These are phyloP conservation scores for Gloeostereum incarnatum DNA, from an alignment of 768 basidiomycete species.

Conservation along the genomic window DNA sequence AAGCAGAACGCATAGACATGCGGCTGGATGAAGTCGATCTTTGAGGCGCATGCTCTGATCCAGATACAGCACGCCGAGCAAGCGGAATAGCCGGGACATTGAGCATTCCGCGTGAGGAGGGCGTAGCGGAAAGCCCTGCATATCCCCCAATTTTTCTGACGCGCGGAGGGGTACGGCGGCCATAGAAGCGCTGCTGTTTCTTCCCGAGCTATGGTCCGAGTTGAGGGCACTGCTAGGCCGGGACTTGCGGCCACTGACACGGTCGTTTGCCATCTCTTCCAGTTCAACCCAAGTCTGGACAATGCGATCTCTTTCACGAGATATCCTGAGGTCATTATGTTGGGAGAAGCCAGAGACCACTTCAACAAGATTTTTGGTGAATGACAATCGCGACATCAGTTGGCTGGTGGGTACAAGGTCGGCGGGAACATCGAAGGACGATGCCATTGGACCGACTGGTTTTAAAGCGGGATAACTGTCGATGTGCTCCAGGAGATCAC, in stretches of 20 bases:
- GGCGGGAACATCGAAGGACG: conserved; percentile 31
- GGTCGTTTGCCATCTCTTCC: conserved; percentile 72
- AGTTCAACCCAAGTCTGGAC: conserved; percentile 77
- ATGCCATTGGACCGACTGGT: conserved; percentile 43
- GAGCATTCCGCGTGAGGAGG: conserved; percentile 26
- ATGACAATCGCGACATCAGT: conserved; percentile 48
- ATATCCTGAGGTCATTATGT: conserved; percentile 50
- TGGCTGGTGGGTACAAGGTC: conserved; percentile 57
- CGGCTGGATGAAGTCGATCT: conserved; percentile 43
- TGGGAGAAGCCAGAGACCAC: conserved; percentile 36
- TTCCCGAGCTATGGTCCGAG: conserved; percentile 48
- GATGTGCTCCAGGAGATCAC: conserved; percentile 78
- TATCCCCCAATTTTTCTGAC: conserved; percentile 25
- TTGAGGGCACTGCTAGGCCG: conserved; percentile 58
- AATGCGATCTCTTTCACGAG: conserved; percentile 53
- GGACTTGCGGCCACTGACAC: conserved; percentile 49
- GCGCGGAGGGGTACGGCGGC: conserved; percentile 11
- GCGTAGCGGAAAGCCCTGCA: conserved; percentile 24
- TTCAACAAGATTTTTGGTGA: conserved; percentile 45
- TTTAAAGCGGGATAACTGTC: conserved; percentile 71
- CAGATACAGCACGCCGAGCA: conserved; percentile 41
- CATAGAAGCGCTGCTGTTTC: conserved; percentile 44
- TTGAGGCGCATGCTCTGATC: conserved; percentile 29
- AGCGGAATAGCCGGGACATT: conserved; percentile 35
- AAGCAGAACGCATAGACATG: conserved; percentile 59